These are phyloP conservation scores for Mycena leptocephala DNA, from an alignment of 768 basidiomycete genomes.

Conservation along the genomic window DNA sequence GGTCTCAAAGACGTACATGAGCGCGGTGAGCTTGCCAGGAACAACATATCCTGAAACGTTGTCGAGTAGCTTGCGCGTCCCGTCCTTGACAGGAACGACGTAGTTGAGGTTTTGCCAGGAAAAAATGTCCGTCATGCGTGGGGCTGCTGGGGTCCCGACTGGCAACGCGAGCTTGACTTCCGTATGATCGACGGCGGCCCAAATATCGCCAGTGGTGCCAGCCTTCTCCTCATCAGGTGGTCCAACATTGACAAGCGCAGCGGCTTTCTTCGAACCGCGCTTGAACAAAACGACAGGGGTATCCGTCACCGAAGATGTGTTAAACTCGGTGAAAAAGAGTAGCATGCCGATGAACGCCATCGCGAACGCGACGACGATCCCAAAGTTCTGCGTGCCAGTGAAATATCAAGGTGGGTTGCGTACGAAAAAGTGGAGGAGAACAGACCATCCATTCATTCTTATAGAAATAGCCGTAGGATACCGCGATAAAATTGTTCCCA, in stretches of 20 bases:
- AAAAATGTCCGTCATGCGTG: slow-evolving; percentile 69
- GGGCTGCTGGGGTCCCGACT: too few species aligned
- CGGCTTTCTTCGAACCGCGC: slow-evolving; percentile 60
- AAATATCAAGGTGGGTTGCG: neutral
- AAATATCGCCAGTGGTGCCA: neutral
- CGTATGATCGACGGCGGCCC: too few species aligned
- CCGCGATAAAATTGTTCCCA: slow-evolving; percentile 68
- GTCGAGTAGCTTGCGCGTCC: slow-evolving; percentile 69
- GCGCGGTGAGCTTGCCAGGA: slow-evolving; percentile 85
- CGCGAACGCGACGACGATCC: slow-evolving; percentile 79
- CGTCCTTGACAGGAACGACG: slow-evolving; percentile 69
- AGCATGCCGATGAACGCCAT: slow-evolving; percentile 69
- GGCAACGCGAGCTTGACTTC: too few species aligned
- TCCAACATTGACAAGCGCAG: too few species aligned
- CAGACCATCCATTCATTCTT: slow-evolving; percentile 61
- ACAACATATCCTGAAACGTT: slow-evolving; percentile 87
- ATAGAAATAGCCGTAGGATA: slow-evolving; percentile 65
- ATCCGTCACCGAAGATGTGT: slow-evolving; percentile 57
- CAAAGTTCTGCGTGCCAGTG: too few species aligned
- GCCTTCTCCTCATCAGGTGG: neutral
- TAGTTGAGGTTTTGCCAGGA: slow-evolving; percentile 86
- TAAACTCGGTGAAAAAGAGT: slow-evolving; percentile 74
- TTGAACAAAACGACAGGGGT: slow-evolving; percentile 74
- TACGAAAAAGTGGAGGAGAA: neutral
- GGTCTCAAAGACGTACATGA: slow-evolving; percentile 85